A percentile compares a stretch with the other conserved stretches of the same genome.
phyloP scores from a whole-genome alignment of 805 yeast genomes.

The Saturnispora bothae region DNA sequence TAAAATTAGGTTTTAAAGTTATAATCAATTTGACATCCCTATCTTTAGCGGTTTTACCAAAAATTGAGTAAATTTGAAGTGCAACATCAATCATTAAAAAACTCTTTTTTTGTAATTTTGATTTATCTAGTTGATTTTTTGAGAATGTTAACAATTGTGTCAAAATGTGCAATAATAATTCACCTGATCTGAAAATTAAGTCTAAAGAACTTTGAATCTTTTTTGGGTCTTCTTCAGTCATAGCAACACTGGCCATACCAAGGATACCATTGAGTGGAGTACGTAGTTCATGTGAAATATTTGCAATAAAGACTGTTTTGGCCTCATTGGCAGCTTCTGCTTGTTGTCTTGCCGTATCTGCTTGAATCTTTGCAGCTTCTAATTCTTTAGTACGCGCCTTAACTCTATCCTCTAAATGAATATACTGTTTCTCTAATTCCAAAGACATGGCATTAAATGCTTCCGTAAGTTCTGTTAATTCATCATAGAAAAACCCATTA shows the following conservation, averaged over 20 bases:
- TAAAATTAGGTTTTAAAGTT: conserved; percentile 47
- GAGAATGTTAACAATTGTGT: conserved; percentile 88
- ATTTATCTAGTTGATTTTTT: conserved; percentile 78
- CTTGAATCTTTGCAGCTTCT: conserved; percentile 79
- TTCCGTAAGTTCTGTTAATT: conserved; percentile 75
- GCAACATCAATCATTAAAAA: conserved; percentile 76
- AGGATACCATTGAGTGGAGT: conserved; percentile 94
- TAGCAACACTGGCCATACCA: conserved; percentile 90
- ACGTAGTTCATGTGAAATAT: conserved; percentile 86
- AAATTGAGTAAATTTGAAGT: conserved; percentile 75
- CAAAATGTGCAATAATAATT: conserved; percentile 73
- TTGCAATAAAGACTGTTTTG: conserved; percentile 86
- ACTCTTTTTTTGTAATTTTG: conserved; percentile 73
- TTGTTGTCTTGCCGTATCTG: conserved; percentile 32
- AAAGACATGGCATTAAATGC: conserved; percentile 89
- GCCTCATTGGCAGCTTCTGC: conserved; percentile 91
- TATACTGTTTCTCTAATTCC: conserved; percentile 75
- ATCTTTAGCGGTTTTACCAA: conserved; percentile 67
- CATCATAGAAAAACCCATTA: conserved; percentile 56
- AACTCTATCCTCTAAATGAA: conserved; percentile 81
- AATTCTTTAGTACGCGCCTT: conserved; percentile 76
- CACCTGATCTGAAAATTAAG: conserved; percentile 85
- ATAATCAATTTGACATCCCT: conserved; percentile 62
- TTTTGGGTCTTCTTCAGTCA: conserved; percentile 67
- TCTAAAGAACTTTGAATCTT: conserved; percentile 68